A percentile compares a stretch with the other conserved stretches of the same genome.
Evolutionary conservation across 768 basidiomycete species (phyloP).

Genomic region (Mycena galopus): DNA sequence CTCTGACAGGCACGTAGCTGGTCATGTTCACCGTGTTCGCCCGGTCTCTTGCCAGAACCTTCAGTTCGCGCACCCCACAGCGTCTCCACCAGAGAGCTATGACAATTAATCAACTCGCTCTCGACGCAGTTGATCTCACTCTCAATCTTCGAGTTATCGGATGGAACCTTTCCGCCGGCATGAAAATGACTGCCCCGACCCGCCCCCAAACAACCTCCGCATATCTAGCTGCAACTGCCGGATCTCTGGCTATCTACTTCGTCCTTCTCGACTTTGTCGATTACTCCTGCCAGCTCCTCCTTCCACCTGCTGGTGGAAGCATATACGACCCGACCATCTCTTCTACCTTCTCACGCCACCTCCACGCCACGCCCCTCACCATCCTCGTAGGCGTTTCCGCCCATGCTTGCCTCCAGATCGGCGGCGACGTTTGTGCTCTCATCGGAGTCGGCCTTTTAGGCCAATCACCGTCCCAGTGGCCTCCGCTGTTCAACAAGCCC

Average conservation of each 20-base stretch:
- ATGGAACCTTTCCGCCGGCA: conserved; percentile 69
- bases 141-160: conserved; percentile 69
- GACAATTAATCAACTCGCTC: conserved; percentile 30
- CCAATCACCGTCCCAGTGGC: conserved; percentile 70
- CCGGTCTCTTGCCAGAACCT: conserved; percentile 22
- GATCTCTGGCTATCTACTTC: conserved; percentile 50
- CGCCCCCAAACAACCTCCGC: conserved; percentile 50
- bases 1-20: conserved; percentile 45
- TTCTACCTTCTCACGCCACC: conserved; percentile 48
- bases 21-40: conserved; percentile 40
- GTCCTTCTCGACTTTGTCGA: conserved; percentile 61
- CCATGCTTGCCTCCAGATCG: conserved; percentile 58
- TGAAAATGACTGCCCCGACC: conserved; percentile 57
- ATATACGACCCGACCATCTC: conserved; percentile 58
- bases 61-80: conserved; percentile 29
- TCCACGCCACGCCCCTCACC: conserved; percentile 61
- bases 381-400: conserved; percentile 57
- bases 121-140: conserved; percentile 64
- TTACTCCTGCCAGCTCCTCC: conserved; percentile 60
- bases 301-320: conserved; percentile 57
- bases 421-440: conserved; percentile 58
- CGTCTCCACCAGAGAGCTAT: not conserved
- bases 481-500: conserved; percentile 71
- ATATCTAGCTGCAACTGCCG: conserved; percentile 54
- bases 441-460: conserved; percentile 59